Evolutionary conservation across 805 yeast species (phyloP).

Genomic region (Candida pseudoglaebosa): DNA sequence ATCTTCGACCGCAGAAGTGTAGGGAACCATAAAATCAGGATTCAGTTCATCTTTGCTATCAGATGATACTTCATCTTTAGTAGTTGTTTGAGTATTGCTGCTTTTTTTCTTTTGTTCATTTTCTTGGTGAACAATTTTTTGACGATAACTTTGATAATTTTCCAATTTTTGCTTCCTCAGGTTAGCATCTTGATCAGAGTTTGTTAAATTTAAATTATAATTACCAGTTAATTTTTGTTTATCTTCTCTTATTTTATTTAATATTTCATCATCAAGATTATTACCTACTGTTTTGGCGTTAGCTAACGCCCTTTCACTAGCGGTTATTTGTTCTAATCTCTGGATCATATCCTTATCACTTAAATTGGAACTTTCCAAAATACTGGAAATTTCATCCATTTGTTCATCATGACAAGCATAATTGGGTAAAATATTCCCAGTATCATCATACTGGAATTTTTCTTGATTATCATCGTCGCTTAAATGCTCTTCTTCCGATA

Average conservation of each 20-base stretch:
- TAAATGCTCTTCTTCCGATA: conserved; percentile 58
- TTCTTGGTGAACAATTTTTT: conserved; percentile 57
- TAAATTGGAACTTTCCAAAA: conserved; percentile 36
- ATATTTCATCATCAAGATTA: conserved; percentile 28
- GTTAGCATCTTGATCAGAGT: conserved; percentile 44
- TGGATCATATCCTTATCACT: conserved; percentile 47
- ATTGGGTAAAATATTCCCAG: conserved; percentile 55
- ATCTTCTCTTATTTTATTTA: conserved; percentile 29
- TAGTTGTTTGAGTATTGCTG: conserved; percentile 8
- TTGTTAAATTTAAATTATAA: conserved; percentile 39
- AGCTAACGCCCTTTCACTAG: conserved; percentile 56
- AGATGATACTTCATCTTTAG: conserved; percentile 7
- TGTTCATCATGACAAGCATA: conserved; percentile 45
- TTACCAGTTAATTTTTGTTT: conserved; percentile 41
- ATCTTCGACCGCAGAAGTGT: conserved; percentile 66
- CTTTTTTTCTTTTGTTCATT: conserved; percentile 25
- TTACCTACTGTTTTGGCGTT: conserved; percentile 47
- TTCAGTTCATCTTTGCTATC: conserved; percentile 2
- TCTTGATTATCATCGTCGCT: conserved; percentile 56
- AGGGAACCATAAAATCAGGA: conserved; percentile 49
- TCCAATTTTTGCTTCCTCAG: conserved; percentile 50
- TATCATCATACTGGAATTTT: conserved; percentile 57
- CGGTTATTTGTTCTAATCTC: conserved; percentile 51
- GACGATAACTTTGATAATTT: conserved; percentile 55
- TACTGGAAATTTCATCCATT: conserved; percentile 34